These are phyloP conservation scores for Talaromyces islandicus DNA, from an alignment of 2,329 filamentous ascomycete species.

Conservation along the genomic window DNA sequence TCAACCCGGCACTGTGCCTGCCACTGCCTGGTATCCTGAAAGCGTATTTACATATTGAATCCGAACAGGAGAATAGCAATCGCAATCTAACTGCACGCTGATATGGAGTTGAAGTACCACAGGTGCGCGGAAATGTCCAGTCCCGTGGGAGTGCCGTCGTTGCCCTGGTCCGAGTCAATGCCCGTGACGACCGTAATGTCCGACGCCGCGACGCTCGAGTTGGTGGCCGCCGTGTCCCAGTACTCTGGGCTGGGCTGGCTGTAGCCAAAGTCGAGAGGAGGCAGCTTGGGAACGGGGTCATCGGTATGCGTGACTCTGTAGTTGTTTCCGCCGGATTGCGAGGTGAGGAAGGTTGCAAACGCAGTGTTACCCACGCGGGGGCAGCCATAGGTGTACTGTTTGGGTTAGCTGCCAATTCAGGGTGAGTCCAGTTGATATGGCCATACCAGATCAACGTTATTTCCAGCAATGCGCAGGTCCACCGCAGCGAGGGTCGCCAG, in stretches of 20 bases:
- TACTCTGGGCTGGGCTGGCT: slow-evolving; percentile 35
- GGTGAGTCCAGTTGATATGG: not conserved
- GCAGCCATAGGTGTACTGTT: slow-evolving; percentile 37
- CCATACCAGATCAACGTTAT: slow-evolving; percentile 35
- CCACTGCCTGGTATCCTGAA: not conserved
- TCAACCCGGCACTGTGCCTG: not conserved
- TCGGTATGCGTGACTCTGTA: slow-evolving; percentile 34
- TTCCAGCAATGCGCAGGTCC: slow-evolving; percentile 33
- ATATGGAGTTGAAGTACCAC: slow-evolving; percentile 22
- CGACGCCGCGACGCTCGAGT: slow-evolving; percentile 21
- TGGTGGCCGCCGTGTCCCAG: slow-evolving; percentile 31
- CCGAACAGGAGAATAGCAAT: not conserved
- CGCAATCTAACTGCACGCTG: not conserved
- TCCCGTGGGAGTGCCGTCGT: slow-evolving; percentile 21
- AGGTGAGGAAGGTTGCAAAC: slow-evolving; percentile 33
- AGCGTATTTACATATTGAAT: not conserved
- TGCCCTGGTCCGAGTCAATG: slow-evolving; percentile 26
- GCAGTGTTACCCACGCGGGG: slow-evolving; percentile 37
- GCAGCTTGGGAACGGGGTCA: slow-evolving; percentile 34
- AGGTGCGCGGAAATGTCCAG: slow-evolving; percentile 25
- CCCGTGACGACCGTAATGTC: slow-evolving; percentile 29
- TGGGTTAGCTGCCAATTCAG: not conserved
- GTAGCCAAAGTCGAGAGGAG: slow-evolving; percentile 26
- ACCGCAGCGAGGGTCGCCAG: slow-evolving; percentile 41
- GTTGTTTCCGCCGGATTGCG: slow-evolving; percentile 21